phyloP scores from a whole-genome alignment of 805 yeast species.

The Metschnikowia gelsemii region DNA sequence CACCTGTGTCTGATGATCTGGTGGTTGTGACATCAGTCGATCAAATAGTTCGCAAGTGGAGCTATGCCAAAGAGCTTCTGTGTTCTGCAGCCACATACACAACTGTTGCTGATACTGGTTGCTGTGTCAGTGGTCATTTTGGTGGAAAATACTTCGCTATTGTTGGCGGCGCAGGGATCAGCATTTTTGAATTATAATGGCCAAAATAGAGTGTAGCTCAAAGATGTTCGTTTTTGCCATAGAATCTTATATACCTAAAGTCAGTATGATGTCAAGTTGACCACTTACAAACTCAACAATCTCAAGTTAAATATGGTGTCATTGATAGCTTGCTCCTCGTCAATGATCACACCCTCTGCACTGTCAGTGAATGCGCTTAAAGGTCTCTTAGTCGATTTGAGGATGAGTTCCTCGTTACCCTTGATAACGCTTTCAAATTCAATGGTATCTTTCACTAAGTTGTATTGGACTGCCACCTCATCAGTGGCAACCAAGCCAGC shows the following conservation, averaged over 20 bases:
- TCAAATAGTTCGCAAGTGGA: slow-evolving; percentile 73
- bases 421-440: slow-evolving; percentile 60
- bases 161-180: slow-evolving; percentile 84
- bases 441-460: slow-evolving; percentile 63
- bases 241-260: too few species aligned
- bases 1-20: slow-evolving; percentile 26
- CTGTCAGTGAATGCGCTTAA: slow-evolving; percentile 48
- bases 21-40: slow-evolving; percentile 74
- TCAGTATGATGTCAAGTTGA: neutral
- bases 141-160: slow-evolving; percentile 37
- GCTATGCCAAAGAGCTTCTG: slow-evolving; percentile 24
- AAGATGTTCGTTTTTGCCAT: neutral
- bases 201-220: neutral
- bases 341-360: slow-evolving; percentile 51
- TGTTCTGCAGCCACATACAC: slow-evolving; percentile 54
- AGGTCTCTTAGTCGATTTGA: slow-evolving; percentile 74
- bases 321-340: slow-evolving; percentile 78
- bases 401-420: slow-evolving; percentile 64
- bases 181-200: slow-evolving; percentile 32
- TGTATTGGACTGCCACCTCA: slow-evolving; percentile 85
- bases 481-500: slow-evolving; percentile 93
- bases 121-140: slow-evolving; percentile 44
- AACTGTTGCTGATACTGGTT: slow-evolving; percentile 89
- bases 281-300: slow-evolving; percentile 58
- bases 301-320: slow-evolving; percentile 78